Conservation (phyloP, 2,329 filamentous ascomycete species). For the Alternaria atra region DNA sequence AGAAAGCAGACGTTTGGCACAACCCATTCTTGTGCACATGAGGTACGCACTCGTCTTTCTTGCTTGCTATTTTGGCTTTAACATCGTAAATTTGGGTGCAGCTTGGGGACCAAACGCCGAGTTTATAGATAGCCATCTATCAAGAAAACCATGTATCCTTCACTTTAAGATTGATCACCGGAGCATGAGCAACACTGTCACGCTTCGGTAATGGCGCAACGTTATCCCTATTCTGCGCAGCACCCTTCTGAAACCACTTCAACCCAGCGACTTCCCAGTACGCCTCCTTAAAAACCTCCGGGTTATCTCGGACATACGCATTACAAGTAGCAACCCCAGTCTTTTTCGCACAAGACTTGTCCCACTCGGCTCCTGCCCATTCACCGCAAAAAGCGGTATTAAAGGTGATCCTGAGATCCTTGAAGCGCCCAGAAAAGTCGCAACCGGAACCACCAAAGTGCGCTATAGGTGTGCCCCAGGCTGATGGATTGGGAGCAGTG, state of each 20-base stretch:
- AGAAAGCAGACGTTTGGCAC: too few relatives aligned
- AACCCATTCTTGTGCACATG: too few relatives aligned
- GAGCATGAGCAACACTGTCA: neutral
- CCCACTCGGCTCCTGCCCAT: slow-evolving; percentile 69
- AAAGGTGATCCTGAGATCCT: slow-evolving; percentile 51
- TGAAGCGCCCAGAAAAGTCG: slow-evolving; percentile 57
- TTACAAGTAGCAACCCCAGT: slow-evolving; percentile 59
- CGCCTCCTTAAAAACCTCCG: slow-evolving; percentile 39
- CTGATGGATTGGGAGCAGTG: slow-evolving; percentile 23
- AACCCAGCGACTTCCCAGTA: slow-evolving; percentile 49
- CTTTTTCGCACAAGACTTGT: slow-evolving; percentile 36
- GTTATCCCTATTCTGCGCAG: neutral
- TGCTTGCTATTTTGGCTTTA: too few relatives aligned
- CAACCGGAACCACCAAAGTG: slow-evolving; percentile 51
- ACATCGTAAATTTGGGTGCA: neutral
- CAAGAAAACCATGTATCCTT: neutral
- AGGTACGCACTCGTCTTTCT: too few relatives aligned
- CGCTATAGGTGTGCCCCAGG: slow-evolving; percentile 43
- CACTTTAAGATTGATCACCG: neutral
- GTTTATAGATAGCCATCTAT: neutral
- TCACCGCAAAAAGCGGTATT: slow-evolving; percentile 63
- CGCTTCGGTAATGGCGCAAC: neutral
- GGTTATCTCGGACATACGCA: slow-evolving; percentile 43
- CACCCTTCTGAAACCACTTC: slow-evolving; percentile 36
- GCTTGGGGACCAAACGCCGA: neutral